Evolutionary conservation across 1,139 yeast genomes (phyloP), one percentile per base, ranked within the genome.

Genomic region (Suhomyces guaymorum): DNA sequence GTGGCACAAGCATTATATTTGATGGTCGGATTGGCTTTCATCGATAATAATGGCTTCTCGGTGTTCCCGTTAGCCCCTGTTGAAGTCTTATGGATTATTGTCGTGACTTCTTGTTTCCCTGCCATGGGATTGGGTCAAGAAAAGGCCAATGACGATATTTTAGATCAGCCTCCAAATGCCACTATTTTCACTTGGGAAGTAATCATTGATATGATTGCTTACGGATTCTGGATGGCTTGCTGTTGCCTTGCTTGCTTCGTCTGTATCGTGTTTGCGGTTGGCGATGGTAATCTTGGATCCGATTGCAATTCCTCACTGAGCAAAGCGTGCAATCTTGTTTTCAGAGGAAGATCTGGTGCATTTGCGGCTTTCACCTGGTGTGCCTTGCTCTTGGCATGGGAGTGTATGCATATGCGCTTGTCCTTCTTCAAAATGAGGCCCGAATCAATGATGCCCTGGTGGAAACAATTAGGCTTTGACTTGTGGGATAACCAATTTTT

Each of bases 331-430:
- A 54, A 63, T 30, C 64, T 72, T 46, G 96, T 89, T 5, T 87
- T 82, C 65, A 70, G 78, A 51, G 90, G 92, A 3, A 78, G 97
- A 55, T 79, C 96, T 2, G 78, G 86, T 4, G 75, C 94, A 0
- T 89, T 89, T 64, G 87, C 85, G 3, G 79, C 82, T 5, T 82
- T 89, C 82, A 88, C 96, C 1, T 89, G 96, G 96, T 78, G 94
- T 64, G 84, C 95, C 4, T 73, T 89, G 43, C 61, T 89, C 18
- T 68, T 87, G 38, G 96, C 96, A 2, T 88, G 95, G 95, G 96
- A 88, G 61, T 89, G 90, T 52, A 73, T 87, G 40, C 94, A 87
- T 55, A 70, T 83, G 59, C 68, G 81, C 41, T 71, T 82, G 47
- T 86, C 96, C 1, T 69, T 88, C 46, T 86, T 88, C 60, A 64